Conservation (phyloP, 108 stramenopile genomes). For the Pinguiococcus pyrenoidosus region DNA sequence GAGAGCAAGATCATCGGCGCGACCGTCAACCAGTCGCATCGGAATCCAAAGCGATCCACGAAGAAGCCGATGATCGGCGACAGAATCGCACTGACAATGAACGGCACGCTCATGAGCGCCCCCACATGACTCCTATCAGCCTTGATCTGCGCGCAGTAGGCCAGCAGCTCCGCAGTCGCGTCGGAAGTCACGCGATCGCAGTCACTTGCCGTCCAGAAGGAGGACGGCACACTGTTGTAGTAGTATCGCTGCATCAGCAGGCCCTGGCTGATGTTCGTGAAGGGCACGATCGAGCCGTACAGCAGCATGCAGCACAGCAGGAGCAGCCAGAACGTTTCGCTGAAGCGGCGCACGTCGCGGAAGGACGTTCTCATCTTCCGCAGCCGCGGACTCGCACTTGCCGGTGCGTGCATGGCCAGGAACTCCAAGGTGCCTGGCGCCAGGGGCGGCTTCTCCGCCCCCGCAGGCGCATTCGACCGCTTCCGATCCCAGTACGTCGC, state of each 20-base stretch:
- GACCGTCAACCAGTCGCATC: neutral
- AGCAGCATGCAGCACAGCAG: constrained; percentile 42
- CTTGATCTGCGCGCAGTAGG: neutral
- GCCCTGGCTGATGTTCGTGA: constrained; percentile 1
- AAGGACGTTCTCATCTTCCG: constrained; percentile 1
- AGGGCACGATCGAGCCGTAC: constrained; percentile 53
- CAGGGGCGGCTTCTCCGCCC: neutral
- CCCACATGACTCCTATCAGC: constrained; percentile 6
- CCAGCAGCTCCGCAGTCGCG: neutral
- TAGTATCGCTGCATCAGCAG: neutral
- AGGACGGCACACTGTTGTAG: neutral
- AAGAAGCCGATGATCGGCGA: constrained; percentile 41
- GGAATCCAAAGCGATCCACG: constrained; percentile 30
- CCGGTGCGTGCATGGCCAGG: neutral
- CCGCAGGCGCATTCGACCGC: neutral
- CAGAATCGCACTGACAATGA: constrained; percentile 36
- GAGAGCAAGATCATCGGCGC: neutral
- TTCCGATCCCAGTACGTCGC: too few relatives aligned
- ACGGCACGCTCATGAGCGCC: constrained; percentile 43
- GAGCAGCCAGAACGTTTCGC: constrained; percentile 42
- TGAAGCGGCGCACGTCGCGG: constrained; percentile 23
- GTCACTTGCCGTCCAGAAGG: neutral
- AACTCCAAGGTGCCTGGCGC: neutral
- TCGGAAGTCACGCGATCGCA: too few relatives aligned
- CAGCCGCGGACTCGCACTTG: neutral